Conservation (phyloP, 2,329 filamentous ascomycete species). For the Fusarium torreyae region DNA sequence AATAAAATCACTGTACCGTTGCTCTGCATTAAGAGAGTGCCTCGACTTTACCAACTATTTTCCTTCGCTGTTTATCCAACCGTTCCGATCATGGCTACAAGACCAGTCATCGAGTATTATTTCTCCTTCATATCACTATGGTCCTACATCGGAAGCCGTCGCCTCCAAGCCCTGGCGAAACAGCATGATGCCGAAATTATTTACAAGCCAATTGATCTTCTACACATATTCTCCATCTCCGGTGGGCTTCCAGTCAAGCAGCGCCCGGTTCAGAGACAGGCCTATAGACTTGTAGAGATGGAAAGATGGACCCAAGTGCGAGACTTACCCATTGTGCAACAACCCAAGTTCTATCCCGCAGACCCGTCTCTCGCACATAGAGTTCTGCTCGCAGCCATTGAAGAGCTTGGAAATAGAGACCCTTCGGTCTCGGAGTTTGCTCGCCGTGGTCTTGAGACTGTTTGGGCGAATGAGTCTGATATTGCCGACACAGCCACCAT, state of each 20-base stretch:
- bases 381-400: background rate
- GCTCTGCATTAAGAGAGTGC: background rate
- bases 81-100: background rate
- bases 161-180: constrained; percentile 41
- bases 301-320: background rate
- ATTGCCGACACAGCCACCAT: background rate
- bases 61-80: too few relatives aligned
- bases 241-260: constrained; percentile 53
- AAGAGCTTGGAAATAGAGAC: constrained; percentile 7
- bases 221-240: constrained; percentile 53
- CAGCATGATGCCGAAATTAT: background rate
- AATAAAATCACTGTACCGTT: background rate
- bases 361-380: background rate
- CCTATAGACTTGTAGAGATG: constrained; percentile 49
- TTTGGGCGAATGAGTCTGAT: constrained; percentile 3
- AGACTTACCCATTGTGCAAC: background rate
- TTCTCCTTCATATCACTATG: constrained; percentile 54
- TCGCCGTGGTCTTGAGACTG: constrained; percentile 6
- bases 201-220: background rate
- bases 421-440: constrained; percentile 26
- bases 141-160: constrained; percentile 50
- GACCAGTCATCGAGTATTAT: constrained; percentile 47
- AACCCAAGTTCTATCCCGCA: background rate
- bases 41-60: too few relatives aligned
- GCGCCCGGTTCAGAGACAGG: constrained; percentile 50